Evolutionary conservation across 768 basidiomycete genomes (phyloP), one percentile per base, ranked within the genome.

Genomic region (Candolleomyces aberdarensis): DNA sequence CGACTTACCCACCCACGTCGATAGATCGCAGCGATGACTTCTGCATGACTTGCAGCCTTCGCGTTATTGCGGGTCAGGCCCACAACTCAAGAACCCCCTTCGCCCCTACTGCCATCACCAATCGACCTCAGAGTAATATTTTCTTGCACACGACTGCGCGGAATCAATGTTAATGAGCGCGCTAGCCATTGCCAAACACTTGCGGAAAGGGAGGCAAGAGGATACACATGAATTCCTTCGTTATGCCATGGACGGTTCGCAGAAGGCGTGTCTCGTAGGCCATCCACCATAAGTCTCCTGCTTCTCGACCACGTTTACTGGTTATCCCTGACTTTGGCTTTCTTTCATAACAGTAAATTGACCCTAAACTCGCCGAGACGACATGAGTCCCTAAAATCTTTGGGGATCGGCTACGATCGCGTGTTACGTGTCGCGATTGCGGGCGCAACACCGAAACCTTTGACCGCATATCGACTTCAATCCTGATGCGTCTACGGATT

Each of bases 221-320:
- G 97, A 99, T 71, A 88, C 97, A 9, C 97, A 99, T 70, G 97
- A 99, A 74, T 98, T 98, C 70, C 85, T 99, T 53, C 88, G 97
- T 36, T 97, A 96, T 73, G 87, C 89, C 19, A 87, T 98, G 31
- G 97, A 99, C 68, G 90, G 88, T 29, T 74, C 98, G 56, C 97
- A 98, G 73, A 91, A 87, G 68, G 84, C 90, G 7, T 92, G 89
- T 70, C 77, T 96, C 59, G 83, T 83, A 51, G 91, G 88, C 17
- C 73, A 84, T 57, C 79, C 88, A 64, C 81, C 85, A 92, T 94
- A 66, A 63, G 91, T 77, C 15, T 48, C 55, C 51, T 50, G 29
- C 26, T 26, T 26, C 26, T 26, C 26, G 26, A 26, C 26, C 26
- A 26, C 26, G 26, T 26, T 26, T 3, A 2, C 26, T 26, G 26